These are phyloP conservation scores for Globisporangium alternatum DNA, from an alignment of 352 stramenopile genomes.

Conservation along the genomic window DNA sequence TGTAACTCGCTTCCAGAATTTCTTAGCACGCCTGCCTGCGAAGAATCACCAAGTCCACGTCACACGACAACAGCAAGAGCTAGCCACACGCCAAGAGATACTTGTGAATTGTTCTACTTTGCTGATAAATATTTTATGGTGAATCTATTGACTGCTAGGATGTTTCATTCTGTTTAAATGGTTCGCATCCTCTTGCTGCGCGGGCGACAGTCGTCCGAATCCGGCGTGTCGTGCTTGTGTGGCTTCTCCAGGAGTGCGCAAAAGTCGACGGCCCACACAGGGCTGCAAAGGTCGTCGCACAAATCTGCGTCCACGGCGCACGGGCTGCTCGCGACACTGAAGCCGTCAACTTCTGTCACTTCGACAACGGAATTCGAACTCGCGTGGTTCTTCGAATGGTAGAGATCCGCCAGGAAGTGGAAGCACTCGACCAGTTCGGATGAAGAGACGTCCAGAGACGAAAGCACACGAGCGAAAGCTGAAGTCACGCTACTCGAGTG, in stretches of 20 bases:
- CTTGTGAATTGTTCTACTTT: too few relatives aligned
- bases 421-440: slow-evolving; percentile 11
- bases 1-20: too few relatives aligned
- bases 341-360: slow-evolving; percentile 12
- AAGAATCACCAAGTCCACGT: too few relatives aligned
- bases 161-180: background rate
- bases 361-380: background rate
- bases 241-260: slow-evolving; percentile 5
- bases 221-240: background rate
- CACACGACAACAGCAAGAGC: too few relatives aligned
- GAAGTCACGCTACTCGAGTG: background rate
- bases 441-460: slow-evolving; percentile 1
- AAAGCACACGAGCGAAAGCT: background rate
- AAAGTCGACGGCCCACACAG: slow-evolving; percentile 8
- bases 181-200: background rate
- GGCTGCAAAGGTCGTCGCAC: slow-evolving; percentile 7
- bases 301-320: slow-evolving; percentile 10
- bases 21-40: too few relatives aligned
- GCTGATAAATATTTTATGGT: slow-evolving; percentile 4
- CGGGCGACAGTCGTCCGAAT: background rate
- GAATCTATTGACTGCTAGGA: background rate
- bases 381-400: background rate
- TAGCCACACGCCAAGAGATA: too few relatives aligned
- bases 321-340: slow-evolving; percentile 10
- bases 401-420: slow-evolving; percentile 9